Evolutionary conservation across 495 filamentous ascomycete species (phyloP).

Genomic region (Lophium mytilinum): DNA sequence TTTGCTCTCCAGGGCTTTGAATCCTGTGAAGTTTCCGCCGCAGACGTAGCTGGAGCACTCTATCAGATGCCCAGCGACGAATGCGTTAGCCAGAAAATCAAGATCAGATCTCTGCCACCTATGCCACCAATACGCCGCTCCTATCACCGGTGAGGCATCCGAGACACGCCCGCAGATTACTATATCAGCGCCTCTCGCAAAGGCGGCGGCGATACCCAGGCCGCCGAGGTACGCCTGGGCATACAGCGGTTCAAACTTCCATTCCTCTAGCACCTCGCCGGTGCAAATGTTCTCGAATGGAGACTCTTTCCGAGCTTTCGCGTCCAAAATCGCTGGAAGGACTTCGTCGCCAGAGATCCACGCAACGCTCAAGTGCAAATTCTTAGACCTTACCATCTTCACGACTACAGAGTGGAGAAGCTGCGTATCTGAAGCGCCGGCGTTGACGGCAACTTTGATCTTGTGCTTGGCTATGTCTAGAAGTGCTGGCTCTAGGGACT

Average conservation of each 20-base stretch:
- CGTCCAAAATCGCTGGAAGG: slow-evolving; percentile 37
- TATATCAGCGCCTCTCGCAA: slow-evolving; percentile 34
- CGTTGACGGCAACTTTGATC: slow-evolving; percentile 54
- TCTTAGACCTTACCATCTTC: slow-evolving; percentile 38
- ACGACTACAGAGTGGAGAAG: slow-evolving; percentile 40
- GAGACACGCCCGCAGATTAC: slow-evolving; percentile 35
- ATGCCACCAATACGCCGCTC: slow-evolving; percentile 31
- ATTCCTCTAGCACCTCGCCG: slow-evolving; percentile 40
- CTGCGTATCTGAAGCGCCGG: slow-evolving; percentile 46
- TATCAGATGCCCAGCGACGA: slow-evolving; percentile 52
- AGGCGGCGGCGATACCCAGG: slow-evolving; percentile 30
- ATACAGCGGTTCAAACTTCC: slow-evolving; percentile 47
- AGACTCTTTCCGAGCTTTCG: slow-evolving; percentile 32
- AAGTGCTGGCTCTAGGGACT: slow-evolving; percentile 46
- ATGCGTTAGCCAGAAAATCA: slow-evolving; percentile 44
- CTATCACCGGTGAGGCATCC: slow-evolving; percentile 29
- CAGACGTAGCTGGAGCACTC: slow-evolving; percentile 47
- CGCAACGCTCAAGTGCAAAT: slow-evolving; percentile 43
- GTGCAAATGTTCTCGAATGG: slow-evolving; percentile 46
- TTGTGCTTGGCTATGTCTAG: slow-evolving; percentile 41
- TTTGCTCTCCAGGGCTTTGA: slow-evolving; percentile 38
- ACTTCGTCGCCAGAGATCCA: slow-evolving; percentile 50
- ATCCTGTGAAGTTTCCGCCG: slow-evolving; percentile 52
- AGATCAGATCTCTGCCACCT: slow-evolving; percentile 32
- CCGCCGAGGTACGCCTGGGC: slow-evolving; percentile 39